Evolutionary conservation across 2,329 filamentous ascomycete genomes (phyloP), one percentile per base, ranked within the genome.

Genomic region (Colletotrichum sp.): DNA sequence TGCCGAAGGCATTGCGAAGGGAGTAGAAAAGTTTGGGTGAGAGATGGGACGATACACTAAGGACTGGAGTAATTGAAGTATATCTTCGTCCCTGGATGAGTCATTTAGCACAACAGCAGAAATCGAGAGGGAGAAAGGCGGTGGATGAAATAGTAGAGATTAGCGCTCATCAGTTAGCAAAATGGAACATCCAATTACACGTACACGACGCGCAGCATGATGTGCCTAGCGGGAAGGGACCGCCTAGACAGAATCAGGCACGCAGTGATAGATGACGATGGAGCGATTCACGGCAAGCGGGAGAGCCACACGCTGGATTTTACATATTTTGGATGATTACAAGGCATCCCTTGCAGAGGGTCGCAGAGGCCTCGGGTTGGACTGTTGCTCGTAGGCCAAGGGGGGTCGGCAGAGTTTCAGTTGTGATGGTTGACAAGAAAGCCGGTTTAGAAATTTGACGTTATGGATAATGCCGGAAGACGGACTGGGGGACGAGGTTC

Each of bases 61-160:
- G 73, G 66, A 61, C 73, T 52, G 48, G 60, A 34, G 72, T 71
- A 75, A 71, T 64, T 66, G 72, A 66, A 75, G 71, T 67, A 63
- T 72, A 67, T 76, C 74, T 71, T 76, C 67, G 60, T 70, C 72
- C 67, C 61, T 67, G 72, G 72, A 75, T 74, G 67, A 71, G 74
- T 76, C 61, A 76, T 74, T 71, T 75, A 75, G 66, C 52, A 76
- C 52, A 16, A 61, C 32, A 32, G 65, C 30, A 26, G 38, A 75
- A 67, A 57, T 61, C 32, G 74, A 74, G 64, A 74, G 52, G 43
- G 67, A 63, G 67, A 70, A 48, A 70, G 71, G 52, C 61, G 52
- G 74, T 26, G 60, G 71, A 63, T 66, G 66, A 75, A 75, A 75
- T 75, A 75, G 74, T 76, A 75, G 74, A 76, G 52, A 69, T 69